Evolutionary conservation across 768 basidiomycete genomes (phyloP), one percentile per base, ranked within the genome.

Genomic region (Amanita inopinata): DNA sequence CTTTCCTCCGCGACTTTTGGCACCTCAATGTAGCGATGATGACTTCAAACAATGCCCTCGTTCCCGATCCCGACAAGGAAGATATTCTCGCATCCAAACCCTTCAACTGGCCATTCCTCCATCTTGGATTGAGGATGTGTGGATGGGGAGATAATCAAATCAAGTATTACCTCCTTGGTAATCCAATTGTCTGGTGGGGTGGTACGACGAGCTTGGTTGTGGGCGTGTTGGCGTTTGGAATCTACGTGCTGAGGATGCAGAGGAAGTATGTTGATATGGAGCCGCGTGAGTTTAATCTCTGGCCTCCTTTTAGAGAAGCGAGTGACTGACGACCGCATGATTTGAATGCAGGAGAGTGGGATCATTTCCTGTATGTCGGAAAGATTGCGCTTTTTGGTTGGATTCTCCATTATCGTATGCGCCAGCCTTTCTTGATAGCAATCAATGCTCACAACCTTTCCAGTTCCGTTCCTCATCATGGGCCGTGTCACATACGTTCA

Each of bases 21-120:
- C 94, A 99, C 59, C 76, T 99, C 44, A 99, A 99, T 56, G 90
- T 99, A 18, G 96, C 93, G 5, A 99, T 99, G 96, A 92, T 93
- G 89, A 96, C 94, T 0, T 97, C 96, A 3, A 99, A 99, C 67
- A 99, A 99, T 56, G 94, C 96, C 0, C 81, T 99, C 42, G 61
- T 98, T 30, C 96, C 96, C 1, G 92, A 99, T 55, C 91, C 94
- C 0, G 96, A 99, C 70, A 98, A 98, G 64, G 90, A 94, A 53
- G 96, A 99, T 58, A 90, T 97, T 56, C 78, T 99, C 39, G 96
- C 94, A 0, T 94, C 91, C 24, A 78, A 74, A 52, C 93, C 94
- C 0, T 73, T 74, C 28, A 93, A 98, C 54, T 99, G 96, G 94
- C 94, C 94, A 0, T 80, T 86, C 65, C 67, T 97, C 30, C 78